Percentiles rank a stretch among this genome's conserved stretches.
phyloP scores from a whole-genome alignment of 306 rosid genomes.

The Sesbania bispinosa region DNA sequence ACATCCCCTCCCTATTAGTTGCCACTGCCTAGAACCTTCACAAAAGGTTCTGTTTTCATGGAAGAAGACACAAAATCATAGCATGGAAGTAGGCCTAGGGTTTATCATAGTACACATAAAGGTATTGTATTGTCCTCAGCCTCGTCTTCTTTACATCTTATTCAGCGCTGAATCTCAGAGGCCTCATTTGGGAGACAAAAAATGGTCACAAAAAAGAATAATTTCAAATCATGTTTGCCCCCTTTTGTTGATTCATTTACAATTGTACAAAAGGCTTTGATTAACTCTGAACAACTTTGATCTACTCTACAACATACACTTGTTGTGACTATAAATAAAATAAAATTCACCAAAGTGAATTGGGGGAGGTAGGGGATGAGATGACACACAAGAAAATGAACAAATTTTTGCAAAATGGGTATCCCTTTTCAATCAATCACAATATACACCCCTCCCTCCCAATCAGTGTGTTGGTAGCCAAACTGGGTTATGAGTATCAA shows the following conservation, averaged over 20 bases:
- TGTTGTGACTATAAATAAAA: slow-evolving; percentile 11
- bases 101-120: not conserved
- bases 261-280: slow-evolving; percentile 19
- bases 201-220: slow-evolving; percentile 11
- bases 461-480: slow-evolving; percentile 27
- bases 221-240: slow-evolving; percentile 8
- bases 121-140: not conserved
- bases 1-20: no score
- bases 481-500: slow-evolving; percentile 1
- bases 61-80: not conserved
- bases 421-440: not conserved
- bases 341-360: not conserved
- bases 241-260: slow-evolving; percentile 30
- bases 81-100: not conserved
- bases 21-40: no score
- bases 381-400: not conserved
- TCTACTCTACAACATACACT: slow-evolving; percentile 40
- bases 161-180: not conserved
- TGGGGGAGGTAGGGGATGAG: not conserved
- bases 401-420: not conserved
- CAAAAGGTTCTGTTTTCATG: not conserved
- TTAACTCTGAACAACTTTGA: slow-evolving; percentile 19
- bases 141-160: slow-evolving; percentile 13
- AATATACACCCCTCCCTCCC: slow-evolving; percentile 23
- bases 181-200: not conserved